Percentiles rank a stretch among this genome's conserved stretches.
Conservation (phyloP, 768 basidiomycete genomes). For the Gloeopeniophorella convolvens region DNA sequence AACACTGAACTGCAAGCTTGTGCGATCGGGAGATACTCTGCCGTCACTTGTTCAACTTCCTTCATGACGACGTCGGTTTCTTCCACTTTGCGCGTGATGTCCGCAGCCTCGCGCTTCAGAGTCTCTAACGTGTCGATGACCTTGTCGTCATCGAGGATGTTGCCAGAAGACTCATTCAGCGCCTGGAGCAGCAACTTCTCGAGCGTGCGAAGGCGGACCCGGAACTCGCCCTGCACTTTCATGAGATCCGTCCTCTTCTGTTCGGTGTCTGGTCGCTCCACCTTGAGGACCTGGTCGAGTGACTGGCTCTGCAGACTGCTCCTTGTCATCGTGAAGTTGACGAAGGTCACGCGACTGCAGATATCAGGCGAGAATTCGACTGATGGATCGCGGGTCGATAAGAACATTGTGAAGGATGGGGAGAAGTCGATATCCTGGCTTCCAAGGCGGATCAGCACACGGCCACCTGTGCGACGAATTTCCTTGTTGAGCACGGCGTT, state of each 20-base stretch:
- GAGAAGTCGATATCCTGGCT: slow-evolving; percentile 99
- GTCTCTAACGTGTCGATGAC: slow-evolving; percentile 96
- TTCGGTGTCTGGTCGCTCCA: slow-evolving; percentile 95
- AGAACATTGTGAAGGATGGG: slow-evolving; percentile 99
- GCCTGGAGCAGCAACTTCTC: slow-evolving; percentile 92
- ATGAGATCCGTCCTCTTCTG: slow-evolving; percentile 92
- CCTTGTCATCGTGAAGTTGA: slow-evolving; percentile 98
- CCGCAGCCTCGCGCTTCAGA: slow-evolving; percentile 91
- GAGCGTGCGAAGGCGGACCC: slow-evolving; percentile 82
- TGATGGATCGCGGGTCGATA: slow-evolving; percentile 94
- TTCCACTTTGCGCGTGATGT: slow-evolving; percentile 91
- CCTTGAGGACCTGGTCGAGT: slow-evolving; percentile 92
- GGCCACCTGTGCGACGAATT: slow-evolving; percentile 91
- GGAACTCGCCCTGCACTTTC: slow-evolving; percentile 98
- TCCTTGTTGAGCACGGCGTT: slow-evolving; percentile 97
- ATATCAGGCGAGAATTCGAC: slow-evolving; percentile 98
- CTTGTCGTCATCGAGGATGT: slow-evolving; percentile 97
- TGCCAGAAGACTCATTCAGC: slow-evolving; percentile 93
- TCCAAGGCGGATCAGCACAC: slow-evolving; percentile 92
- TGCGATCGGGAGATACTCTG: slow-evolving; percentile 89
- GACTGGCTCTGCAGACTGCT: slow-evolving; percentile 98
- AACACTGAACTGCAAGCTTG: slow-evolving; percentile 95
- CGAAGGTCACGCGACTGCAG: slow-evolving; percentile 93
- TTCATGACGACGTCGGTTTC: slow-evolving; percentile 95
- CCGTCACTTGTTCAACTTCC: slow-evolving; percentile 93